Conservation (phyloP, 768 basidiomycete species). For the Tylopilus sp. region DNA sequence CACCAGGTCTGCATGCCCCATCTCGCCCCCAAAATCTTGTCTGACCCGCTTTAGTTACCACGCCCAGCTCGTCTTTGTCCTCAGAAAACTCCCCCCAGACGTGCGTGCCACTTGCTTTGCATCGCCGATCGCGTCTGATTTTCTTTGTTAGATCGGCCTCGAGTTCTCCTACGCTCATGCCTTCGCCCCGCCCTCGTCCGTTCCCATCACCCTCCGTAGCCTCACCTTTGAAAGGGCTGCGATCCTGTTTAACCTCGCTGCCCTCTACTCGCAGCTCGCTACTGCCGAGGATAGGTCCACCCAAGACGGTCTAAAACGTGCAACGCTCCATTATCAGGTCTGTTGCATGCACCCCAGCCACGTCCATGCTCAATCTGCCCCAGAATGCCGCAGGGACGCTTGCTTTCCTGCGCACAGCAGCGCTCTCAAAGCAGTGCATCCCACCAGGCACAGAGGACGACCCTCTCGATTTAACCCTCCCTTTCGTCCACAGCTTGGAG, state of each 20-base stretch:
- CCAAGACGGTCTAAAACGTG: constrained; percentile 81
- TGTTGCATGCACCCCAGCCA: background rate
- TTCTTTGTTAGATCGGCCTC: constrained; percentile 54
- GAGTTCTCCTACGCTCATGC: constrained; percentile 70
- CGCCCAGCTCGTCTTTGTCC: constrained; percentile 79
- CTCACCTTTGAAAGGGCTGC: constrained; percentile 80
- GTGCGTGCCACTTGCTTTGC: constrained; percentile 39
- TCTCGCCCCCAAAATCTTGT: background rate
- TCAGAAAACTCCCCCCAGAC: constrained; percentile 82
- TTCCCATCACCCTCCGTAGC: constrained; percentile 64
- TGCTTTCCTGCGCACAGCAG: constrained; percentile 54
- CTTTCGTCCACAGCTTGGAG: constrained; percentile 62
- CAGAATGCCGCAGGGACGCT: constrained; percentile 73
- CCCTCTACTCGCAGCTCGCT: constrained; percentile 82
- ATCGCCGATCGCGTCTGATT: constrained; percentile 11
- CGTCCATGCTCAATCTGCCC: constrained; percentile 3
- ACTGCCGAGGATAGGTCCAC: constrained; percentile 63
- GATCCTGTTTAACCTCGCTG: constrained; percentile 82
- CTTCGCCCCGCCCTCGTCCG: constrained; percentile 49
- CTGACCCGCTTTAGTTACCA: constrained; percentile 64
- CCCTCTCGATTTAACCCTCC: constrained; percentile 62
- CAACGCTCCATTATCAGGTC: constrained; percentile 70
- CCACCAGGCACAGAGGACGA: constrained; percentile 49
- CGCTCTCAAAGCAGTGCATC: constrained; percentile 48
- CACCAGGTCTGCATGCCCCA: constrained; percentile 50